Base-by-base conservation (phyloP, 768 basidiomycete species). In the Boletus patriciae region DNA sequence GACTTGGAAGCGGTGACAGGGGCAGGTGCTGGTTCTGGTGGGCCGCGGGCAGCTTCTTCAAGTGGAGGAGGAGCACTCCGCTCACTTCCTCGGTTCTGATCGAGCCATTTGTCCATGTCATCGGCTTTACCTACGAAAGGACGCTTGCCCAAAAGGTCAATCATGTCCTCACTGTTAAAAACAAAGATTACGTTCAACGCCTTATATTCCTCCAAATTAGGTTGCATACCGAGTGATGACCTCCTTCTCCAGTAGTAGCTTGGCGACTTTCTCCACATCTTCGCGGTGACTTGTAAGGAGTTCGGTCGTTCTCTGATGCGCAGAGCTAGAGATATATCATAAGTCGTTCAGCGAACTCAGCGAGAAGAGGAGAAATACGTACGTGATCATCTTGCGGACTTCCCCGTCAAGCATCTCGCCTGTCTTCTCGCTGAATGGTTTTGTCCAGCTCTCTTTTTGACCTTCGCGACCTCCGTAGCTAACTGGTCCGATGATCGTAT, bases 31-130 rank as follows among this genome's bases (percentile, higher is more conserved):
- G 82, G 79, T 49, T 73, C 73, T 38, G 52, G 50, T 21, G 74
- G 71, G 41, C 77, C 79, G 12, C 70, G 71, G 7, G 74, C 52
- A 50, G 71, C 66, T 50, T 76, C 73, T 68, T 87, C 86, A 12
- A 86, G 72, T 4, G 87, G 85, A 38, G 86, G 83, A 21, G 84
- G 84, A n/a, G 84, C 83, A 62, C 82, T 83, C 47, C 80, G 79
- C 64, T 83, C 83, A 37, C 65, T 66, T 40, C 80, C 80, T 37
- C 80, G 80, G 68, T 92, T 83, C 68, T 88, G 83, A 66, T 96
- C 93, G n/a, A 96, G 81, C 90, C 94, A 96, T 70, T 89, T 91
- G 76, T 97, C 94, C 95, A 98, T 97, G 62, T 96, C 93, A 69
- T 96, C 94, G 25, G 83, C 77, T 55, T 83, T 81, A 60, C 83